A percentile compares a stretch with the other conserved stretches of the same genome.
Conservation (phyloP, 495 filamentous ascomycete species). For the Schizothecium vesticola region DNA sequence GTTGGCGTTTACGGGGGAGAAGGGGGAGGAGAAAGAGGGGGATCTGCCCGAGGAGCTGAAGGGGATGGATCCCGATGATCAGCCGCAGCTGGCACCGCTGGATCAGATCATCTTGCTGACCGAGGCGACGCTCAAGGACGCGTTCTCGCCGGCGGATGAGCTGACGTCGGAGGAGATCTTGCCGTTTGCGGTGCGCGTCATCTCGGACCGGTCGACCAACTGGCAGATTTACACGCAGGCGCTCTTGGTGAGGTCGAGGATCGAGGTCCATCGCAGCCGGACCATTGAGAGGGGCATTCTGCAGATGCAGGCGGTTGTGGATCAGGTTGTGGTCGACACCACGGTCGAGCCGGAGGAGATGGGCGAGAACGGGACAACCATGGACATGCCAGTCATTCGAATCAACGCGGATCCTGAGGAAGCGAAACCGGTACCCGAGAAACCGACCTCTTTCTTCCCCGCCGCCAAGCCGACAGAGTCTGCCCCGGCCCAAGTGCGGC, state of each 20-base stretch:
- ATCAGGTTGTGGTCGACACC: constrained; percentile 92
- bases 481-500: constrained; percentile 66
- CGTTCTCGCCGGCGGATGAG: constrained; percentile 69
- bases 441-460: constrained; percentile 75
- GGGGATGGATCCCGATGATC: constrained; percentile 65
- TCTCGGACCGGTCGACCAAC: constrained; percentile 84
- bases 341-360: constrained; percentile 31
- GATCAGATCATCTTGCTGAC: constrained; percentile 80
- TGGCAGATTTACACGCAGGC: constrained; percentile 98
- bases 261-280: constrained; percentile 78
- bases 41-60: constrained; percentile 54
- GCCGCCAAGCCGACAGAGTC: constrained; percentile 68
- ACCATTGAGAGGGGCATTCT: constrained; percentile 85
- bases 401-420: constrained; percentile 23
- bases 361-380: not conserved
- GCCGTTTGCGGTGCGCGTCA: constrained; percentile 82
- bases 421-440: constrained; percentile 12
- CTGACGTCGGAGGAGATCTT: constrained; percentile 88
- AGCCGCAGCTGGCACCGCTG: constrained; percentile 75
- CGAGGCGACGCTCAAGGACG: constrained; percentile 85
- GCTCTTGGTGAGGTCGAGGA: constrained; percentile 76
- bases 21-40: constrained; percentile 37
- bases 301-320: constrained; percentile 92
- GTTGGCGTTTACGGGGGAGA: constrained; percentile 66
- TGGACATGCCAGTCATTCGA: constrained; percentile 35